Evolutionary conservation across 257 asterid species (phyloP), one percentile per base, ranked within the genome.

Genomic region (Solanum pinnatisectum): DNA sequence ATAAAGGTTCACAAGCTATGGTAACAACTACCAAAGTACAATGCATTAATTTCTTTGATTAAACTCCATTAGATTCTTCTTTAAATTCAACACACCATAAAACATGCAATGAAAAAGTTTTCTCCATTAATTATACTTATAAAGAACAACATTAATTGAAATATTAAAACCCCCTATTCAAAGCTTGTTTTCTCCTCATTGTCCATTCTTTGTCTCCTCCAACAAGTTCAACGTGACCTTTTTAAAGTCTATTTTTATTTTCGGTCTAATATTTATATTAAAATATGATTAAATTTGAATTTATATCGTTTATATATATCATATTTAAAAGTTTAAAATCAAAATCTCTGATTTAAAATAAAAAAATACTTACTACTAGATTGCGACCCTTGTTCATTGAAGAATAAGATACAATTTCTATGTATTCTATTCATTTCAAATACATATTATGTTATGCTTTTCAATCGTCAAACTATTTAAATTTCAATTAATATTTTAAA

Each of bases 261-360:
- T 1, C 2, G 0, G 1, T 33, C 0, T 0, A 4, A 8, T 71
- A 8, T 72, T 1, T 35, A 1, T 30, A 35, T 35, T 18, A 0
- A 4, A 9, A 20, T 35, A 0, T 0, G 1, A 35, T 10, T 73
- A 73, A 73, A 18, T 35, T 16, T 20, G 0, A 18, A 20, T 4
- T 2, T 13, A 2, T 46, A 46, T 46, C 0, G 4, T 46, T 4
- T 42, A 0, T 10, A 7, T 37, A 7, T 35, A 35, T 8, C 5
- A 32, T 7, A 32, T 14, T 15, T 6, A 71, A 32, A 32, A 18
- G 12, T 9, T 35, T 0, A 35, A 30, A 18, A 9, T 4, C 2
- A 0, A 15, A 71, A 16, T 2, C 1, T 71, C 8, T 15, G 0
- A 32, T 6, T 32, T 14, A 0, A 8, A 70, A 27, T 32, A 32